Conservation (phyloP, 2,329 filamentous ascomycete species). For the Fusarium nelsonii region DNA sequence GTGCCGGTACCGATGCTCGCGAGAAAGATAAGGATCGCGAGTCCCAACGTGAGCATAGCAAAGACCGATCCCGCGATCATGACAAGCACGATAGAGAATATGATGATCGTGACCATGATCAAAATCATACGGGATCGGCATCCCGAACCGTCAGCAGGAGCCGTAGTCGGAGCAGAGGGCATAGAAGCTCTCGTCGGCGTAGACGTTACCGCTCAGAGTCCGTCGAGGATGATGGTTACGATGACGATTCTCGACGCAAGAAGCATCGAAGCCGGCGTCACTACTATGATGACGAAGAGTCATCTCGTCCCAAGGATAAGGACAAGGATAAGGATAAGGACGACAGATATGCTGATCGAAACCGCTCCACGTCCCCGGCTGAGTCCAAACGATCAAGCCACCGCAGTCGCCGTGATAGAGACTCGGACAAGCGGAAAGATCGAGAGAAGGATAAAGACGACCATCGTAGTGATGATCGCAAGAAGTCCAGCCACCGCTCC, state of each 20-base stretch:
- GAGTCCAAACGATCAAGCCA: slow-evolving; percentile 68
- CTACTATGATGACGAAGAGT: slow-evolving; percentile 61
- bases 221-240: slow-evolving; percentile 62
- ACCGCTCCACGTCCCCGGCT: slow-evolving; percentile 74
- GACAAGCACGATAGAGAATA: slow-evolving; percentile 41
- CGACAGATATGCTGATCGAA: slow-evolving; percentile 65
- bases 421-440: slow-evolving; percentile 57
- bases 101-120: slow-evolving; percentile 42
- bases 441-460: slow-evolving; percentile 60
- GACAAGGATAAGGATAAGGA: slow-evolving; percentile 54
- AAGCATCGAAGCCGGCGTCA: slow-evolving; percentile 61
- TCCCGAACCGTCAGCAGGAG: slow-evolving; percentile 50
- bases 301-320: slow-evolving; percentile 49
- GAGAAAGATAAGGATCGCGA: slow-evolving; percentile 53
- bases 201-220: slow-evolving; percentile 68
- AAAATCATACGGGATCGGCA: slow-evolving; percentile 51
- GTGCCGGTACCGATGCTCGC: slow-evolving; percentile 42
- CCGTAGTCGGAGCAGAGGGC: slow-evolving; percentile 58
- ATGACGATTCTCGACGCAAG: slow-evolving; percentile 63
- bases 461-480: slow-evolving; percentile 58
- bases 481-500: slow-evolving; percentile 51
- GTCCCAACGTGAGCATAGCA: slow-evolving; percentile 52
- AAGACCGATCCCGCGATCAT: slow-evolving; percentile 49
- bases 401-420: slow-evolving; percentile 71
- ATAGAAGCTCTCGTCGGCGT: slow-evolving; percentile 62